These are phyloP conservation scores for Solanum bulbocastanum DNA, from an alignment of 257 asterid species.

Conservation along the genomic window DNA sequence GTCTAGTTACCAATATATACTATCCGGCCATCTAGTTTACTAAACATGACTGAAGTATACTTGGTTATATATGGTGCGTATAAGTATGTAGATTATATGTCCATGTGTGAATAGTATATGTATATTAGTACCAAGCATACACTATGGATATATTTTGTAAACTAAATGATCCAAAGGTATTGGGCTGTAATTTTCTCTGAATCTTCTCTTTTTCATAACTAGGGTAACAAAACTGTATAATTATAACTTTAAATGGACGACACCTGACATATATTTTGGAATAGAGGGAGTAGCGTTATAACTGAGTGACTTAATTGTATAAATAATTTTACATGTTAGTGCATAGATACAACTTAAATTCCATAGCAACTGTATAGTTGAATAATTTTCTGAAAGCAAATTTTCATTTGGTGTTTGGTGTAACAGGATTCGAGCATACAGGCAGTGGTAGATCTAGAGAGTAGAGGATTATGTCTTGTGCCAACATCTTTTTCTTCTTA, in stretches of 20 bases:
- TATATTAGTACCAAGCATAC: neutral
- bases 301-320: neutral
- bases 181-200: neutral
- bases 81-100: neutral
- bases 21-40: neutral
- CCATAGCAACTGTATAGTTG: neutral
- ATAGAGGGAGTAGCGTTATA: neutral
- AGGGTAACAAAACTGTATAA: neutral
- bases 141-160: neutral
- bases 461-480: conserved; percentile 27
- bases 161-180: neutral
- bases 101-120: neutral
- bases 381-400: neutral
- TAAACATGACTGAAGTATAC: neutral
- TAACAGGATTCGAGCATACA: conserved; percentile 6
- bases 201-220: neutral
- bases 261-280: neutral
- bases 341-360: neutral
- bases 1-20: neutral
- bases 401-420: neutral
- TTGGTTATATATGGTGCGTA: too few species aligned
- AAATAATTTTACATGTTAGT: neutral
- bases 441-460: conserved; percentile 9
- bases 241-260: neutral
- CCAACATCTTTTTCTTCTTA: conserved; percentile 19